Evolutionary conservation across 169 alveolate species (phyloP), one percentile per base, ranked within the genome.

Genomic region (Cryptosporidium bovis): DNA sequence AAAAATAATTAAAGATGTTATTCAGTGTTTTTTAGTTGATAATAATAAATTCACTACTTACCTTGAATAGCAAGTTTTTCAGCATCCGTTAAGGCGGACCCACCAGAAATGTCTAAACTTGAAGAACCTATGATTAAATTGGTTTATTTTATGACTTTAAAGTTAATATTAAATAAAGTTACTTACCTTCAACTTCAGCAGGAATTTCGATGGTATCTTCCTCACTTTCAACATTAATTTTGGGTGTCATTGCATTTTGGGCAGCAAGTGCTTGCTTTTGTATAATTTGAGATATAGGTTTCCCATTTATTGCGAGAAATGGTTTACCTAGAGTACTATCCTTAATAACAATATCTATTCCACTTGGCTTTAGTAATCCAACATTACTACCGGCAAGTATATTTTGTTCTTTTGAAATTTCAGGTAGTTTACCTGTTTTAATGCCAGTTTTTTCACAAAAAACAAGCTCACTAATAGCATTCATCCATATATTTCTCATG

Each of bases 41-140:
- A 15, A 40, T 46, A 24, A 24, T 24, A 24, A 24, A 24, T 24
- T 24, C 20, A n/a, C 7, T 34, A 60, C 87, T 77, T 77, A 77
- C 87, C 87, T 77, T 46, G 87, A 34, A 77, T 77, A 33, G 87
- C 87, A 15, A 77, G 71, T 31, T 77, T 77, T 44, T 77, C 87
- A 6, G 87, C 58, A 48, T 77, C 87, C 1, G 87, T 27, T 29
- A 77, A 34, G 2, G 40, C 24, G 3, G 77, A 60, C 5, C 77
- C 77, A 27, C 64, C 87, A 27, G 77, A 51, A 51, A 77, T 24
- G 13, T 77, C 87, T 44, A 40, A n/a, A 40, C 87, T 77, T 62
- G 87, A 33, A 36, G 87, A 77, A 34, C 87, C 87, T 77, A 5
- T n/a, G n/a, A 29, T 24, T 50, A 48, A 67, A 48, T 50, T 27